Evolutionary conservation across 1,284 basidiomycete genomes (phyloP), one percentile per base, ranked within the genome.

Genomic region (Lignosus rhinocerotis): DNA sequence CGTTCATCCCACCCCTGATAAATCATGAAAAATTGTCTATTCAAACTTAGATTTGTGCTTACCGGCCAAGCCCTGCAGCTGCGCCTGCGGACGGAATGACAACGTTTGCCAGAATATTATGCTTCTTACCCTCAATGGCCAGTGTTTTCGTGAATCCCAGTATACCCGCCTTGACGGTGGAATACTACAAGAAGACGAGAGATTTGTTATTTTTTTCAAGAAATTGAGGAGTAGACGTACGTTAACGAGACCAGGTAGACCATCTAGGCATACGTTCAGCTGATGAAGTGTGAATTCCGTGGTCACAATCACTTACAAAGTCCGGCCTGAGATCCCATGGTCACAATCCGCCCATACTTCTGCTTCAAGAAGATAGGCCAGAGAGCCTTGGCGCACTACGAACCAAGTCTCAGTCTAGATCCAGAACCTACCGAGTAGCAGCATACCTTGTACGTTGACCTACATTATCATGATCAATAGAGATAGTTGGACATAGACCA

Each of bases 361-460:
- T 99, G 97, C 78, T 96, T 92, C 75, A 92, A 89, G 84, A 99
- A 98, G 70, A 94, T 81, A 3, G 96, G 95, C 97, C 96, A 99
- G 38, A 94, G 92, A 12, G 96, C 96, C 73, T 97, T 94, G 56
- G 87, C 90, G 68, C 92, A 93, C 88, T 92, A 56, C 11, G 14
- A 57, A n/a, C 31, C 19, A 53, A 6, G 9, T 1, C 38, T 46
- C 17, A 55, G 43, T 53, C 11, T 47, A 19, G 38, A 34, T 25
- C 33, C 9, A 34, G 2, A 17, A 9, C 10, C 30, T 10, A 53
- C 39, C 10, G 12, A 9, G n/a, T 39, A 5, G 8, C 10, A 21
- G 12, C 61, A 31, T 57, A 85, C 86, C 78, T 87, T 89, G 74
- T 81, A 92, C 19, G 90, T 90, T 17, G 83, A 86, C 44, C 85